Conservation (phyloP, 163 green algal species). For the Coccomyxa subellipsoidea region DNA sequence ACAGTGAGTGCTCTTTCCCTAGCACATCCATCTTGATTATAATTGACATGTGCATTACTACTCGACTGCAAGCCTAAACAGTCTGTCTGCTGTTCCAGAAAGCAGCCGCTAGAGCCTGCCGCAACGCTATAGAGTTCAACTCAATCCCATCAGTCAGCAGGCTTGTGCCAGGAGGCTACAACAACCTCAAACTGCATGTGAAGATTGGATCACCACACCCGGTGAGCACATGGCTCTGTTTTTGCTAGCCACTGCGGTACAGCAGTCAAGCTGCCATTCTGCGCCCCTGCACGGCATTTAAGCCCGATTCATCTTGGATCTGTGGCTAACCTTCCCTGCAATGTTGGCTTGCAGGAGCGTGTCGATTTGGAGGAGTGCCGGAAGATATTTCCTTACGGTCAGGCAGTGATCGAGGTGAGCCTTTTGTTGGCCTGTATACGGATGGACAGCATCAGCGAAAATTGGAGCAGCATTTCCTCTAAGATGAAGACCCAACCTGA, state of each 20-base stretch:
- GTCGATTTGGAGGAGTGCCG: constrained; percentile 33
- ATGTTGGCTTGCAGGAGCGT: constrained; percentile 17
- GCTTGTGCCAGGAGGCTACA: constrained; percentile 40
- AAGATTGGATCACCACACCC: constrained; percentile 37
- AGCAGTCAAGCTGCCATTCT: no score
- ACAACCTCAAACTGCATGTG: constrained; percentile 36
- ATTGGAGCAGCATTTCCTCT: no score
- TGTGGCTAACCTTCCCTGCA: no score
- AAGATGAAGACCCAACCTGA: no score
- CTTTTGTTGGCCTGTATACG: neutral
- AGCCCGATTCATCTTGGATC: no score
- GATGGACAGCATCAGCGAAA: no score
- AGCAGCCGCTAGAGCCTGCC: constrained; percentile 35
- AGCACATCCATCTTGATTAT: no score
- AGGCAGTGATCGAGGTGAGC: constrained; percentile 17
- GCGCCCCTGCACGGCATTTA: no score
- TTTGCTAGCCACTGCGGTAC: neutral
- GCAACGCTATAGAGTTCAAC: constrained; percentile 58
- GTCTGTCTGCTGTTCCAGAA: no score
- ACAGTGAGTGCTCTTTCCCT: neutral
- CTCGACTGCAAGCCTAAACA: no score
- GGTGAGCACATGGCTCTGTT: neutral
- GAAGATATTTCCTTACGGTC: constrained; percentile 47
- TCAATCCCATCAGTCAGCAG: constrained; percentile 32
- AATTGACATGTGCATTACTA: no score